phyloP scores from a whole-genome alignment of 768 basidiomycete species.

The Crassisporium funariophilum region DNA sequence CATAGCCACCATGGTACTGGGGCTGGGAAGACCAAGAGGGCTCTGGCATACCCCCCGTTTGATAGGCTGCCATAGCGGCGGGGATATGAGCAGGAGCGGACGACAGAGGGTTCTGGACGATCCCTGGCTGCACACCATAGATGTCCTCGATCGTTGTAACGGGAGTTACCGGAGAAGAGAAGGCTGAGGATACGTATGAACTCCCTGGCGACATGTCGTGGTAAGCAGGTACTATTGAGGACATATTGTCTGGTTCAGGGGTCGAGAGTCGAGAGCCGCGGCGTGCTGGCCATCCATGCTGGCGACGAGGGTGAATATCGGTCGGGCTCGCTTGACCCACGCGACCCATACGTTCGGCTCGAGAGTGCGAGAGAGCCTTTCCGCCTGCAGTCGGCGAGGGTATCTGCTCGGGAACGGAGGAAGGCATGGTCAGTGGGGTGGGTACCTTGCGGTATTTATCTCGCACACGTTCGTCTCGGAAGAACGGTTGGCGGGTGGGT shows the following conservation, averaged over 20 bases:
- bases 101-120: constrained; percentile 10
- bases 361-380: constrained; percentile 34
- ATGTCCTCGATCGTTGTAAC: constrained; percentile 18
- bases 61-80: constrained; percentile 7
- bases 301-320: constrained; percentile 32
- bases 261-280: constrained; percentile 38
- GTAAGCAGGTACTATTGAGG: constrained; percentile 12
- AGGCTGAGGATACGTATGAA: constrained; percentile 17
- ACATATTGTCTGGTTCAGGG: constrained; percentile 33
- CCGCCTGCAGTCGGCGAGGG: constrained; percentile 29
- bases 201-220: constrained; percentile 14
- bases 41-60: constrained; percentile 14
- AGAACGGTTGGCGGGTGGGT: constrained; percentile 51
- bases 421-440: constrained; percentile 30
- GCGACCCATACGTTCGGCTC: constrained; percentile 35
- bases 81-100: constrained; percentile 12
- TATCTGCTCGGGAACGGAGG: constrained; percentile 15
- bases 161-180: constrained; percentile 20
- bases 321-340: constrained; percentile 36
- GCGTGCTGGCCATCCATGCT: constrained; percentile 28
- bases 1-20: constrained; percentile 10
- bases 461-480: constrained; percentile 49
- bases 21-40: constrained; percentile 7
- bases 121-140: constrained; percentile 9
- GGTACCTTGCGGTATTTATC: constrained; percentile 27